Evolutionary conservation across 2,329 filamentous ascomycete species (phyloP), one percentile per base, ranked within the genome.

Genomic region (Stagonosporopsis cucurbitacearum): DNA sequence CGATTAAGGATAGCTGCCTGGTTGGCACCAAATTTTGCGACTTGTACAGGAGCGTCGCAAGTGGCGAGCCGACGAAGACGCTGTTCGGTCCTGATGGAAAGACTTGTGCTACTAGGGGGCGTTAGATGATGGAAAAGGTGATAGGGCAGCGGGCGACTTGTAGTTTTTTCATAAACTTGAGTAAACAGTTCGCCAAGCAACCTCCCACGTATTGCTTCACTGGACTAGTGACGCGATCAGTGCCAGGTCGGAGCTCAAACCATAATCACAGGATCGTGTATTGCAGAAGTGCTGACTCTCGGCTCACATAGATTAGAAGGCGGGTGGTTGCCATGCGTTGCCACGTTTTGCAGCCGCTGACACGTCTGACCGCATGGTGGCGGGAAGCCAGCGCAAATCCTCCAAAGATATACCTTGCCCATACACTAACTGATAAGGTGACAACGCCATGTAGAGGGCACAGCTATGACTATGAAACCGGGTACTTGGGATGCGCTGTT

Each of bases 61-160:
- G 59, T 39, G 66, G 56, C 15, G 67, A 73, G 62, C 69, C 69
- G 1, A 67, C 43, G 19, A 69, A 71, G 65, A 68, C 65, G 22
- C 61, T 67, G 9, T 63, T 55, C 32, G 67, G 47, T 2, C 63
- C 70, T 9, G 69, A 72, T 65, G 69, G 69, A 8, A 64, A 64
- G 53, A 51, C 48, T 8, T 72, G 70, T 56, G 64, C 63, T 32
- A 71, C 67, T 15, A 67, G 58, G 35, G 50, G 42, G n/a, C 70
- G 64, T 42, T 70, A 50, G 47, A 32, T 7, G 7, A 17, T 11
- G n/a, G n/a, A 11, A 6, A 20, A 2, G 17, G 17, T 13, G 25
- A 13, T 2, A 25, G 6, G 8, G 12, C 13, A n/a, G 6, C 9
- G 22, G 1, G 22, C 3, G 13, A 19, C 13, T 8, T 8, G 26